Percentiles rank a stretch among this genome's conserved stretches.
phyloP scores from a whole-genome alignment of 2,329 filamentous ascomycete species.

The Neofusicoccum sp. region DNA sequence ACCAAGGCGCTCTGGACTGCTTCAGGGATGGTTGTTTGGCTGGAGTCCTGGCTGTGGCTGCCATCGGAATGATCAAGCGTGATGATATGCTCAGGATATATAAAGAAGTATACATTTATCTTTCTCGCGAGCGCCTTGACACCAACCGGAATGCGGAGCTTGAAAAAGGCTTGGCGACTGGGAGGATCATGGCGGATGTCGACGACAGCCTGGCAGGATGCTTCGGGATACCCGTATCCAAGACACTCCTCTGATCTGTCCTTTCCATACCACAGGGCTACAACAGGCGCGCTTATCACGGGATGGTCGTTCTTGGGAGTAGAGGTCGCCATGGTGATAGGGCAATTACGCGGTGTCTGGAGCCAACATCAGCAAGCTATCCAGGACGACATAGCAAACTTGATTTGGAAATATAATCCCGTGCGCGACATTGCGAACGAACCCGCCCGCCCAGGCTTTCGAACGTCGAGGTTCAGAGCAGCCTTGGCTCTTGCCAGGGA shows the following conservation, averaged over 20 bases:
- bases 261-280: background rate
- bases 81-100: background rate
- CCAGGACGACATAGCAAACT: background rate
- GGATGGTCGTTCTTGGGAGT: background rate
- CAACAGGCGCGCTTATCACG: background rate
- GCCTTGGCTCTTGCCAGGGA: background rate
- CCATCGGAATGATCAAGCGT: background rate
- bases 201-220: background rate
- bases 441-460: slow-evolving; percentile 16
- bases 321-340: background rate
- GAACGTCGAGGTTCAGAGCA: slow-evolving; percentile 1
- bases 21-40: background rate
- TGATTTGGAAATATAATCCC: background rate
- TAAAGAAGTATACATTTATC: background rate
- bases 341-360: background rate
- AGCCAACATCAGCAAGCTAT: background rate
- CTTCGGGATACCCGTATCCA: background rate
- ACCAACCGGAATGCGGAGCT: slow-evolving; percentile 3
- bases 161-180: background rate
- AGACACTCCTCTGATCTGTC: background rate
- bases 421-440: background rate
- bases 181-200: slow-evolving; percentile 7
- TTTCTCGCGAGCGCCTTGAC: slow-evolving; percentile 5
- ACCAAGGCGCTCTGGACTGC: background rate
- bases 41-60: background rate